A percentile compares a stretch with the other conserved stretches of the same genome.
phyloP scores from a whole-genome alignment of 2,329 filamentous ascomycete species.

The Cercospora sojina region DNA sequence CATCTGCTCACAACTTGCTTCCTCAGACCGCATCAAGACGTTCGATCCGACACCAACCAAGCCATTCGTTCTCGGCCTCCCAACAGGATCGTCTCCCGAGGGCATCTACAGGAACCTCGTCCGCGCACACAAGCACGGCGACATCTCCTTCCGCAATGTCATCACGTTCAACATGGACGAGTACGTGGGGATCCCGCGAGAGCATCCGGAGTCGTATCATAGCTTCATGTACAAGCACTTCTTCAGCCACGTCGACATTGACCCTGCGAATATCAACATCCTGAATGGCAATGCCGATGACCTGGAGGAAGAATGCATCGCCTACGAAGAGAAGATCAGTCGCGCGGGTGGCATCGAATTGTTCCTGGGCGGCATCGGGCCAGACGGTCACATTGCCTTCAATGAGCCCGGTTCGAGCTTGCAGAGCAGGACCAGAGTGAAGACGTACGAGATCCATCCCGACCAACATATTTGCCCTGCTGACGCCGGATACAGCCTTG shows the following conservation, averaged over 20 bases:
- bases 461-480: not conserved
- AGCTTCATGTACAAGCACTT: constrained; percentile 93
- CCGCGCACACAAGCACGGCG: constrained; percentile 65
- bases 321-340: constrained; percentile 77
- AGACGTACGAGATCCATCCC: constrained; percentile 52
- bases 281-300: constrained; percentile 77
- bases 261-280: constrained; percentile 79
- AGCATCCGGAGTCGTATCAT: constrained; percentile 84
- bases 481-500: constrained; percentile 46
- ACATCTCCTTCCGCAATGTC: constrained; percentile 84
- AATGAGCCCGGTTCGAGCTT: constrained; percentile 84
- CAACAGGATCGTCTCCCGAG: constrained; percentile 78
- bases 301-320: constrained; percentile 72
- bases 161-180: constrained; percentile 95
- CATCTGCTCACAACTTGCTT: not conserved
- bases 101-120: constrained; percentile 76
- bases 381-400: constrained; percentile 86
- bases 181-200: constrained; percentile 78
- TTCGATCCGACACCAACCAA: constrained; percentile 70
- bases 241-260: constrained; percentile 81
- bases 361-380: constrained; percentile 80
- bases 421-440: constrained; percentile 74
- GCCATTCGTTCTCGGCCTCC: constrained; percentile 79
- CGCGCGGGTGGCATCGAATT: constrained; percentile 76
- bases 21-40: constrained; percentile 70